Percentiles rank a stretch among this genome's conserved stretches.
phyloP scores from a whole-genome alignment of 441 rosid species.

The Breynia disticha region DNA sequence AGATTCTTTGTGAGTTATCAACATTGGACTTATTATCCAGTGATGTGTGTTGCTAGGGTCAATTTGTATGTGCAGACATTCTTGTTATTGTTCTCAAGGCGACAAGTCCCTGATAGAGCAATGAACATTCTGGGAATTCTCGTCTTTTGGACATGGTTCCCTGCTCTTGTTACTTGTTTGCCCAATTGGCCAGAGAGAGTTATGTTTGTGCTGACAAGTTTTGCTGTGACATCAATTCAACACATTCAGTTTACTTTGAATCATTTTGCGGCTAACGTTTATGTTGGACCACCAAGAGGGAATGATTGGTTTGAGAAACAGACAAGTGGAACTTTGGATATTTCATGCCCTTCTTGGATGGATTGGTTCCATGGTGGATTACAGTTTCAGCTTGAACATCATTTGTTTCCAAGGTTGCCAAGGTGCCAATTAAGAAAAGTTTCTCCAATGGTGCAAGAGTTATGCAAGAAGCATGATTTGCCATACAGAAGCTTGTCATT shows the following conservation, averaged over 20 bases:
- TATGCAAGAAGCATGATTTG: conserved; percentile 63
- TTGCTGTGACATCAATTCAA: conserved; percentile 48
- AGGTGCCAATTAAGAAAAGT: conserved; percentile 48
- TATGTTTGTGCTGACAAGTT: conserved; percentile 46
- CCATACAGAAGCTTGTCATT: conserved; percentile 58
- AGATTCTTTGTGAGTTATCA: conserved; percentile 65
- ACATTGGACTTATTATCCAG: conserved; percentile 78
- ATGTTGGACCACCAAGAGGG: conserved; percentile 43
- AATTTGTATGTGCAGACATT: conserved; percentile 61
- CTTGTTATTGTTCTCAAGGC: conserved; percentile 34
- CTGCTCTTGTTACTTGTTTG: conserved; percentile 46
- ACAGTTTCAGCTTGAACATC: conserved; percentile 74
- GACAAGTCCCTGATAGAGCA: conserved; percentile 41
- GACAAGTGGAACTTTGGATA: conserved; percentile 51
- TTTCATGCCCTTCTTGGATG: conserved; percentile 49
- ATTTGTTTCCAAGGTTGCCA: conserved; percentile 60
- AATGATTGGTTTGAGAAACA: conserved; percentile 71
- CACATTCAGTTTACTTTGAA: conserved; percentile 62
- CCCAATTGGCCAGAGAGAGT: conserved; percentile 54
- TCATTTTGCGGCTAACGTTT: conserved; percentile 58
- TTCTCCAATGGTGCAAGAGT: conserved; percentile 48
- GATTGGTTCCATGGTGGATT: conserved; percentile 72
- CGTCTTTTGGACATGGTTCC: conserved; percentile 71
- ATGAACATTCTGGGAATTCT: conserved; percentile 41
- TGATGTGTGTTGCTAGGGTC: conserved; percentile 68